A percentile compares a stretch with the other conserved stretches of the same genome.
These are phyloP conservation scores for Penicillium robsamsonii DNA, from an alignment of 495 filamentous ascomycete species.

Conservation along the genomic window DNA sequence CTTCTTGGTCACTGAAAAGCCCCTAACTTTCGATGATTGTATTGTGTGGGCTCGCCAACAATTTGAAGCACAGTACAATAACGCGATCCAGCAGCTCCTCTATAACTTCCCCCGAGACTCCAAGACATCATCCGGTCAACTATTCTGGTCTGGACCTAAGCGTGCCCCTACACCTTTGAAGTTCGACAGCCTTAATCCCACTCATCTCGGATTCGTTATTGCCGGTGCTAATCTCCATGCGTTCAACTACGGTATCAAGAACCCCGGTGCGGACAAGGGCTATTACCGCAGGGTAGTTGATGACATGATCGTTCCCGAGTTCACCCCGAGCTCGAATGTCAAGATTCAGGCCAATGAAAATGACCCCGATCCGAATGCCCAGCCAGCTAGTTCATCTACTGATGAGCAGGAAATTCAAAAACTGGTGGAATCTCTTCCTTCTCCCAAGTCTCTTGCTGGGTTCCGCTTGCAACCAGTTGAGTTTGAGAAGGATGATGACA, in stretches of 20 bases:
- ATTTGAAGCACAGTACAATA: constrained; percentile 97
- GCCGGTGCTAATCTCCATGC: constrained; percentile 91
- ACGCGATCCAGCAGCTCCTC: constrained; percentile 92
- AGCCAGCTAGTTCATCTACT: constrained; percentile 53
- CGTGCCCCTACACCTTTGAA: constrained; percentile 89
- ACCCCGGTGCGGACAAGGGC: constrained; percentile 60
- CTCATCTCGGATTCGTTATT: constrained; percentile 82
- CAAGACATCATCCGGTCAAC: constrained; percentile 78
- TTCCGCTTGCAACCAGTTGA: constrained; percentile 90
- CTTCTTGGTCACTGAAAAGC: constrained; percentile 90
- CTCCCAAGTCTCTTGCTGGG: constrained; percentile 74
- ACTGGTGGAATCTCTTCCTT: constrained; percentile 65
- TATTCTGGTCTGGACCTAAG: constrained; percentile 99
- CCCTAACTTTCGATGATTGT: constrained; percentile 91
- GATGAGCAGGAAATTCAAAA: constrained; percentile 70
- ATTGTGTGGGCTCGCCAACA: constrained; percentile 88
- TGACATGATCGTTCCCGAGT: constrained; percentile 95
- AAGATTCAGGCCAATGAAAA: constrained; percentile 97
- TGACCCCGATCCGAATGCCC: constrained; percentile 89
- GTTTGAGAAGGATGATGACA: constrained; percentile 99
- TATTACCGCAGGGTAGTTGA: constrained; percentile 77
- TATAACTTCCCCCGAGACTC: constrained; percentile 98
- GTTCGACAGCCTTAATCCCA: constrained; percentile 79
- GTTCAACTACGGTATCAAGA: constrained; percentile 95
- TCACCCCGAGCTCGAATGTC: constrained; percentile 84